Base-by-base conservation (phyloP, 768 basidiomycete genomes). In the Serendipita sp. region DNA sequence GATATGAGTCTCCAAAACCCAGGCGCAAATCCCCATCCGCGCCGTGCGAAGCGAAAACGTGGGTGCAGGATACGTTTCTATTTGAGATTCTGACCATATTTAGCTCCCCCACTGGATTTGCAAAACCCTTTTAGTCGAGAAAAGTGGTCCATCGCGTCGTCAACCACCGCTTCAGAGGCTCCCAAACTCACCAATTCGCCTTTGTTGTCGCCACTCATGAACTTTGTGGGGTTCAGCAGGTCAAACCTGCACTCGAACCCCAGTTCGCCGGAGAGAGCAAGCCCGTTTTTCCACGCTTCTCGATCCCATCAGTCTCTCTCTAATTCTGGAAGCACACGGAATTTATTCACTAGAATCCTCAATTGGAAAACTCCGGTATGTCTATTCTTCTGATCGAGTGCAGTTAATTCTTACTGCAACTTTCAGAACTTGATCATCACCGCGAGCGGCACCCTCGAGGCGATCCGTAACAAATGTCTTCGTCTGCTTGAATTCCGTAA, bases 321-420 rank as follows among this genome's bases (percentile, higher is more conserved):
- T 52, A 15, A 47, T 44, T 7, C 56, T 64, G 13, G 15, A 51
- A 11, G 56, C 65, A 3, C 46, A 67, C 88, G 87, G 72, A 88
- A 87, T 38, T 96, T 94, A 94, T 94, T 98, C 75, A 89, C 91
- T 23, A 95, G 89, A 69, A 77, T 98, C 35, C 97, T 98, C 78
- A 89, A 85, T 73, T 96, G 91, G 89, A 92, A 89, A 71, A 78
- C 80, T 36, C 81, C 83, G 64, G 28, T 78, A 74, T 70, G 72
- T 75, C 66, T 46, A 23, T 23, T 23, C 23, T 23, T 23, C 23
- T 23, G 23, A 23, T 23, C 23, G 23, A 23, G 23, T 23, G 23
- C 23, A 23, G 23, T 23, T 23, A 23, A 23, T 23, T 23, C 23
- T 23, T 23, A 23, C 23, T 23, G 23, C 23, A 23, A 23, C 23